These are phyloP conservation scores for Ceratocystis lukuohia DNA, from an alignment of 2,329 filamentous ascomycete genomes.

Conservation along the genomic window DNA sequence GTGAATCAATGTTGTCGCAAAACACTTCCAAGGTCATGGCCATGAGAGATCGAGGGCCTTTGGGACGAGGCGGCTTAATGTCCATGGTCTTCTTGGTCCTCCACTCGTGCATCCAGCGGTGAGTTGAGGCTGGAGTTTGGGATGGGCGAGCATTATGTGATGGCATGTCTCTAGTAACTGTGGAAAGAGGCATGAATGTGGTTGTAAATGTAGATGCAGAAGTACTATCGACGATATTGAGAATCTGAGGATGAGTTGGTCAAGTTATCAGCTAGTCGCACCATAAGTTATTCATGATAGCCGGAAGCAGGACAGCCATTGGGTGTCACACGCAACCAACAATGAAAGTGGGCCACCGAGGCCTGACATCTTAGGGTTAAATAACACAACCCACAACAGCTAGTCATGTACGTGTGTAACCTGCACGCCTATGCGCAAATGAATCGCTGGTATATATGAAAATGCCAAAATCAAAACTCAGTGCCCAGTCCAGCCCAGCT, in stretches of 20 bases:
- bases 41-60: constrained; percentile 5
- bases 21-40: constrained; percentile 9
- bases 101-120: constrained; percentile 10
- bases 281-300: too few species aligned
- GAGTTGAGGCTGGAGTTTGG: background rate
- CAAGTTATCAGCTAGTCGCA: too few species aligned
- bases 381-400: background rate
- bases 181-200: too few species aligned
- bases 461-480: constrained; percentile 7
- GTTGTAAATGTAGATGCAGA: too few species aligned
- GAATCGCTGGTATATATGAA: constrained; percentile 11
- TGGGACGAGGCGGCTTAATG: background rate
- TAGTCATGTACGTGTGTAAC: background rate
- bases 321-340: background rate
- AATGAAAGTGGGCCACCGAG: background rate
- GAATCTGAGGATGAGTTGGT: too few species aligned
- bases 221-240: too few species aligned
- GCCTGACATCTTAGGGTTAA: background rate
- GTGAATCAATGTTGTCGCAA: background rate
- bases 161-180: too few species aligned
- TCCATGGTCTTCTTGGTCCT: background rate
- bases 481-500: background rate
- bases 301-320: too few species aligned
- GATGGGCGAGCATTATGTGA: too few species aligned
- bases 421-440: constrained; percentile 9